Evolutionary conservation across 352 stramenopile genomes (phyloP).

Genomic region (Globisporangium emineosum): DNA sequence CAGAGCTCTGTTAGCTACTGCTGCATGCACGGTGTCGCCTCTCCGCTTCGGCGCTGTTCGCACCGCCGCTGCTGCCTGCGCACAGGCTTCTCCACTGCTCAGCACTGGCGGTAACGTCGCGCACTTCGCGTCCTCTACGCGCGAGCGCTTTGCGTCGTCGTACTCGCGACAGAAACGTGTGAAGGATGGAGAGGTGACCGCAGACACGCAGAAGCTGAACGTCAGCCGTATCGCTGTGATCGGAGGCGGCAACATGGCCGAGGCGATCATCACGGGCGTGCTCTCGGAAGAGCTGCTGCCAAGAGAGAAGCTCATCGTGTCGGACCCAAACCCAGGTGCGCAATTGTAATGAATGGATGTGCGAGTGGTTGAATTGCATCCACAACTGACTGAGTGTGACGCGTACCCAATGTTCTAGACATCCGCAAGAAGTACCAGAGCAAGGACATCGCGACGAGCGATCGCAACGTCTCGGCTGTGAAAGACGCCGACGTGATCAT

Average conservation of each 20-base stretch:
- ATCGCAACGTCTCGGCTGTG: conserved; percentile 57
- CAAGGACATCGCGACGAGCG: conserved; percentile 53
- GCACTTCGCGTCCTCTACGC: conserved; percentile 5
- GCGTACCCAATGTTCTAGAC: conserved; percentile 18
- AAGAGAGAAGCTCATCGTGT: conserved; percentile 72
- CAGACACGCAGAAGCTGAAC: conserved; percentile 23
- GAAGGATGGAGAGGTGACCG: conserved; percentile 16
- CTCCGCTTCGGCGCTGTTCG: not conserved
- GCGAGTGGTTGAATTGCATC: too few species aligned
- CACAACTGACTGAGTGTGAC: not conserved
- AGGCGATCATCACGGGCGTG: conserved; percentile 84
- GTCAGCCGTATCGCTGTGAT: conserved; percentile 72
- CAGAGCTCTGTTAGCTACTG: not conserved
- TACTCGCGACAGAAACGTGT: conserved; percentile 14
- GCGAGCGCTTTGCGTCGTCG: conserved; percentile 19
- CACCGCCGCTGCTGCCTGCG: not conserved
- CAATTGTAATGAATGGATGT: too few species aligned
- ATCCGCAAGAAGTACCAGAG: conserved; percentile 63
- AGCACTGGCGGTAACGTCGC: not conserved
- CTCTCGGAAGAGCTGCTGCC: conserved; percentile 63
- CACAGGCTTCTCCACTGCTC: not conserved
- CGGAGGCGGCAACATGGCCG: conserved; percentile 88
- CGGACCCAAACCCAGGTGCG: conserved; percentile 67
- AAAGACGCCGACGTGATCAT: conserved; percentile 90
- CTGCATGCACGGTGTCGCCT: not conserved